Conservation (phyloP, 164 flowering plant species). For the Tetrastigma voinierianum region DNA sequence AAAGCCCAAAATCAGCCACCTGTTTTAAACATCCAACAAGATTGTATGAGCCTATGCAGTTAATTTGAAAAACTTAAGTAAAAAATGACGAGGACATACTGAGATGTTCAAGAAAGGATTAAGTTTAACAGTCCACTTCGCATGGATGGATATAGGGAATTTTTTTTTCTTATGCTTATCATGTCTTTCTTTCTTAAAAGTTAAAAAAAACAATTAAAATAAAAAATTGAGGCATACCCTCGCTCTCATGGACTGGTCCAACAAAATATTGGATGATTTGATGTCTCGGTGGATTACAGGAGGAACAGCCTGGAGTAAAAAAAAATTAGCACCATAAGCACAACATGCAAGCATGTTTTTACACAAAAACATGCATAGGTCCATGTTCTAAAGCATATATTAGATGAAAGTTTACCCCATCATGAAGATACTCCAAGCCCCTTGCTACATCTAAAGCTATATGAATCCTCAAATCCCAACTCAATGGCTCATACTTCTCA, state of each 20-base stretch:
- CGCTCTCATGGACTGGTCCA: constrained; percentile 92
- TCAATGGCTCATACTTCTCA: constrained; percentile 58
- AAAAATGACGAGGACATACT: background rate
- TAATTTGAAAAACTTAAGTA: background rate
- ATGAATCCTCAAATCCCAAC: constrained; percentile 80
- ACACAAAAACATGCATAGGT: background rate
- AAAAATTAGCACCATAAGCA: constrained; percentile 1
- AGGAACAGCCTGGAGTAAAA: constrained; percentile 76
- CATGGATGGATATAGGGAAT: background rate
- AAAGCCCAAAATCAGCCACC: constrained; percentile 99
- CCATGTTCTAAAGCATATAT: background rate
- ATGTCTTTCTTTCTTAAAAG: too few relatives aligned
- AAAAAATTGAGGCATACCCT: constrained; percentile 52
- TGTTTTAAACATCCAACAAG: constrained; percentile 26
- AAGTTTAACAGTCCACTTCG: background rate
- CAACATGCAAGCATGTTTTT: background rate
- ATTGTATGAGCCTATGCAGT: background rate
- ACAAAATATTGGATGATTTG: constrained; percentile 89
- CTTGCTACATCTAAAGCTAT: constrained; percentile 94
- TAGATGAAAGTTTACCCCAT: constrained; percentile 63
- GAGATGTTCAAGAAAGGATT: too few relatives aligned
- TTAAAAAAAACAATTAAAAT: too few relatives aligned
- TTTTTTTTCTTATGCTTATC: background rate
- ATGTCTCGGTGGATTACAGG: constrained; percentile 93
- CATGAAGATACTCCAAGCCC: constrained; percentile 99